Base-by-base conservation (phyloP, 2,329 filamentous ascomycete species). In the Ophiostoma piceae region DNA sequence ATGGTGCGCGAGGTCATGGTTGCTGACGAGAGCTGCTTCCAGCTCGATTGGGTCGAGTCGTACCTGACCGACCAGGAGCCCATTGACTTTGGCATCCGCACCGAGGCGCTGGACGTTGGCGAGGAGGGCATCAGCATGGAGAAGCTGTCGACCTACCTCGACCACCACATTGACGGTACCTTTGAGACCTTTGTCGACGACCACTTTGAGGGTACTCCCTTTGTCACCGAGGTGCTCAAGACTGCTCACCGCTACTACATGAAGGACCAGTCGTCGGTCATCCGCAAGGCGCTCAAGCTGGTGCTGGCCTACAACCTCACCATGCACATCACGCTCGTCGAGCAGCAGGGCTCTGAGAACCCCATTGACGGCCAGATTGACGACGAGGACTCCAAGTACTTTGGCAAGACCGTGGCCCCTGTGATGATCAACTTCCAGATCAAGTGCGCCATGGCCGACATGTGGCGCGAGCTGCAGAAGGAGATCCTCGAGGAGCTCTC, bases 391-490 rank as follows among this genome's bases (percentile, higher is more conserved):
- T 96, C 92, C 74, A 95, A 92, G 78, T 97, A 90, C 84, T 90
- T 87, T 75, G 94, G 94, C 77, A 94, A 94, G 83, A 94, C 90
- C 47, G 89, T 97, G 73, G 94, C 94, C 19, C 94, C 94, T 14
- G 94, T 97, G 78, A 96, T 98, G 94, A 96, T 98, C 87, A 98
- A 97, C 84, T 97, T 97, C 87, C 92, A 97, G 83, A 93, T 98
- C 84, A 98, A 98, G 86, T 95, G 92, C 76, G 94, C 94, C 69
- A 89, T 98, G 82, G 94, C 94, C 74, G 93, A 96, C 77, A 96
- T 97, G 92, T 98, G 94, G 94, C 93, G 94, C 74, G 94, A 97
- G 80, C 84, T 98, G 71, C 94, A 97, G 79, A 96, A 96, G 83
- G 94, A 97, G 75, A 93, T 97, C 51, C 85, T 98, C 2, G 94